Evolutionary conservation across 2,329 filamentous ascomycete species (phyloP), one percentile per base, ranked within the genome.

Genomic region (Fonsecaea nubica): DNA sequence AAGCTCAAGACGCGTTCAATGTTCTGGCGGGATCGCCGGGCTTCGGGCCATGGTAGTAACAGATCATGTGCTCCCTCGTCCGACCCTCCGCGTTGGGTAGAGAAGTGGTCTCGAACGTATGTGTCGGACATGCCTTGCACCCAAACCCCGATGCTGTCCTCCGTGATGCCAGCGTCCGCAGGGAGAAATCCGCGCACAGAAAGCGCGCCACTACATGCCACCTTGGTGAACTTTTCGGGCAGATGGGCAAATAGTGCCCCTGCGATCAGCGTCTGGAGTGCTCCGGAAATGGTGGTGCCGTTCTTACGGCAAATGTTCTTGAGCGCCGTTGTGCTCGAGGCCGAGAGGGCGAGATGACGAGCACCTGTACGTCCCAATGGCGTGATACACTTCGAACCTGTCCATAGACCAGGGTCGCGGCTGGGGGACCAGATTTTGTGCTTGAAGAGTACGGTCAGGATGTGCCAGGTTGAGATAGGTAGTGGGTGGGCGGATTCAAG

Each of bases 231-330:
- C 3, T 71, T 62, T 4, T 69, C 58, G 1, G 75, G 73, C 3
- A 78, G 65, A 21, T 79, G 69, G 1, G 70, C 35, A 62, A 82
- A 78, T 2, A 82, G 56, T 0, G 78, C 73, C 12, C 76, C 75
- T 1, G 80, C 79, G 33, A 82, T 48, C 25, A 80, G 62, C 0
- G 75, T 76, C 65, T 82, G 76, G 25, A 83, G 63, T 1, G 77
- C 73, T 8, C 76, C 78, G 2, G 80, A 82, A 42, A 83, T 74
- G 4, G 78, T 82, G 0, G 80, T 79, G 13, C 62, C 65, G 61
- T 83, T 74, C 10, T 73, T 45, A 7, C 79, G 77, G 64, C 80
- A 80, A 25, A 71, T 21, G 1, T 74, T 56, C 15, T 74, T 74
- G 32, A 83, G 70, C 0, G 69, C 67, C 2, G 64, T 69, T 1